A percentile compares a stretch with the other conserved stretches of the same genome.
Evolutionary conservation across 2,329 filamentous ascomycete species (phyloP).

Genomic region (Stagonosporopsis chrysanthemi): DNA sequence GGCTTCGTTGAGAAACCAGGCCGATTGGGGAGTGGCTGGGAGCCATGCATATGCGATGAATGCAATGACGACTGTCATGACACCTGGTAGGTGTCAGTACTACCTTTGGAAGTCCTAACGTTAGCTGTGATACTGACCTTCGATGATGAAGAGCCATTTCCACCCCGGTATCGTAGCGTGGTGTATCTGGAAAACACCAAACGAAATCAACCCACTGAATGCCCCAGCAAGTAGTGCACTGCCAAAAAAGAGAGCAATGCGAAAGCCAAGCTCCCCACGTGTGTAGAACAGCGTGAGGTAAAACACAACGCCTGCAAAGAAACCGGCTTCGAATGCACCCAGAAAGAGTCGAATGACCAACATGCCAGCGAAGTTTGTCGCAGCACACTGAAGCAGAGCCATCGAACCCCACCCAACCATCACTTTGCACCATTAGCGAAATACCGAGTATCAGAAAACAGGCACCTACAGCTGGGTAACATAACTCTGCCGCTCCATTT

Average conservation of each 20-base stretch:
- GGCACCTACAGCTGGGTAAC: slow-evolving; percentile 44
- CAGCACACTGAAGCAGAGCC: slow-evolving; percentile 58
- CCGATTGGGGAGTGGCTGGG: too few species aligned
- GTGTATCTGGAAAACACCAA: slow-evolving; percentile 59
- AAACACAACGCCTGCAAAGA: slow-evolving; percentile 63
- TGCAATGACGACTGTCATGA: too few species aligned
- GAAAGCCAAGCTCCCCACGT: slow-evolving; percentile 52
- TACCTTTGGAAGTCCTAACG: too few species aligned
- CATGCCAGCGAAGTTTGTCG: slow-evolving; percentile 58
- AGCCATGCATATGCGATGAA: too few species aligned
- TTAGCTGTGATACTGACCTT: too few species aligned
- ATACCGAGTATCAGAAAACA: background rate
- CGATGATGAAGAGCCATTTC: too few species aligned
- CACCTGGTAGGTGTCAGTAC: too few species aligned
- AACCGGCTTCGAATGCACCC: slow-evolving; percentile 60
- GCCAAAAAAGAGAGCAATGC: slow-evolving; percentile 55
- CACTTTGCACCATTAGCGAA: slow-evolving; percentile 21
- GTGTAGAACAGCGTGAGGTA: slow-evolving; percentile 61
- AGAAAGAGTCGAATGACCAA: slow-evolving; percentile 60
- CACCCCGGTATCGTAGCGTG: too few species aligned
- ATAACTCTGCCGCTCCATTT: slow-evolving; percentile 55
- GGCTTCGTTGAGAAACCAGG: too few species aligned
- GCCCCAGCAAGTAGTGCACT: slow-evolving; percentile 52
- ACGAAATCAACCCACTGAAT: slow-evolving; percentile 52
- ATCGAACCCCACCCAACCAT: slow-evolving; percentile 60